Evolutionary conservation across 1,139 yeast genomes (phyloP), one percentile per base, ranked within the genome.

Genomic region (Lodderomyces beijingensis): DNA sequence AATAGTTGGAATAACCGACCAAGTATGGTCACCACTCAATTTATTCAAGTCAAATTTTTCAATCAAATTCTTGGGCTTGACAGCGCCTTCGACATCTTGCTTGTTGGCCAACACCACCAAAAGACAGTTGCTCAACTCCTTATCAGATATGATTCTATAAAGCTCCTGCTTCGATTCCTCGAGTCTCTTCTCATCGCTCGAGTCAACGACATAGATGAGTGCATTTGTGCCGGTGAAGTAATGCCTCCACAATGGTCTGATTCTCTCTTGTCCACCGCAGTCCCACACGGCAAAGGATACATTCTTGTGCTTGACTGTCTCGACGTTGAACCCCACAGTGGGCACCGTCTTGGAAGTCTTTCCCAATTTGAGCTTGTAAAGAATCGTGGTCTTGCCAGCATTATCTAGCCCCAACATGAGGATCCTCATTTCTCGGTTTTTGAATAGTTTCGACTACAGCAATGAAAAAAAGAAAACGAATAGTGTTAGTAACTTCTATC

Each of bases 261-360:
- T 77, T 56, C 94, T 70, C 50, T 86, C 94, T 62, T 87, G 96
- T 55, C 95, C 96, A 62, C 96, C 96, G 38, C 93, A 93, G 58
- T 88, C 96, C 96, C 96, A 89, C 46, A 91, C 93, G 41, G 91
- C 91, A 68, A 88, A 87, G 39, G 85, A 79, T 40, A 88, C 80
- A 56, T 86, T 86, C 57, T 83, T 85, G 57, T 83, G 89, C 40
- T 84, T 79, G 46, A 89, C 88, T 6, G 95, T 86, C 59, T 89
- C 96, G 37, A 88, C 95, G 58, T 88, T 88, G 63, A 86, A 89
- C 2, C 96, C 96, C 17, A 88, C 96, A 0, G 96, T 89, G 16
- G 96, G 96, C 5, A 86, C 94, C 1, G 95, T 85, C 32, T 84
- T 77, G 42, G 82, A 77, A 30, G 85, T 74, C 53, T 80, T 81